Evolutionary conservation across 73 alveolate species (phyloP).

Genomic region (Loxodes magnus): DNA sequence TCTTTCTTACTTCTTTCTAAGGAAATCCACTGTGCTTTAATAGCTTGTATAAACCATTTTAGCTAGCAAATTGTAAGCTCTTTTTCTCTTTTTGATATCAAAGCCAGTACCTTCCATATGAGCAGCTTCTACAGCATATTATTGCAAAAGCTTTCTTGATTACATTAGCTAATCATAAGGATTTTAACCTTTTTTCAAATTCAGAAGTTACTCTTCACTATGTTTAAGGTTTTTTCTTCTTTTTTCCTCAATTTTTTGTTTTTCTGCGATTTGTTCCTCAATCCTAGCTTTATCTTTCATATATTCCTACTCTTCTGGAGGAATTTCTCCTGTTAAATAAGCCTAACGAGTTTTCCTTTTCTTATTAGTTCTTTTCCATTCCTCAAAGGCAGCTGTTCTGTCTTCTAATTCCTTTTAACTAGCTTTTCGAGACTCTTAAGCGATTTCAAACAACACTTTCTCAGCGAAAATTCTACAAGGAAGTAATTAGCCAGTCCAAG

Average conservation of each 20-base stretch:
- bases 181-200: no score
- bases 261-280: conserved; percentile 56
- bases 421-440: conserved; percentile 46
- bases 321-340: conserved; percentile 88
- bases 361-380: conserved; percentile 79
- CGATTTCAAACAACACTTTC: conserved; percentile 62
- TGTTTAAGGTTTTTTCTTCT: conserved; percentile 42
- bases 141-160: no score
- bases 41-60: conserved; percentile 63
- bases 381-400: conserved; percentile 60
- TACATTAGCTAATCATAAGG: no score
- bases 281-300: conserved; percentile 65
- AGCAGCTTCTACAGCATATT: no score
- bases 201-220: conserved; percentile 63
- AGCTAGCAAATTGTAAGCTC: conserved; percentile 67
- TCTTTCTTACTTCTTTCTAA: conserved; percentile 84
- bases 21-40: conserved; percentile 67
- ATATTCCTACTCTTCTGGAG: conserved; percentile 83
- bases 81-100: conserved; percentile 51
- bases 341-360: conserved; percentile 82
- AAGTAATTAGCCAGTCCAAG: conserved; percentile 58
- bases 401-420: conserved; percentile 52
- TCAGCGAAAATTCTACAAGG: conserved; percentile 79
- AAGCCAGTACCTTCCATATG: no score
- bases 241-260: conserved; percentile 65